Evolutionary conservation across 202 grass and related monocot genomes (phyloP), one percentile per base, ranked within the genome.

Genomic region (Alloteropsis angusta): DNA sequence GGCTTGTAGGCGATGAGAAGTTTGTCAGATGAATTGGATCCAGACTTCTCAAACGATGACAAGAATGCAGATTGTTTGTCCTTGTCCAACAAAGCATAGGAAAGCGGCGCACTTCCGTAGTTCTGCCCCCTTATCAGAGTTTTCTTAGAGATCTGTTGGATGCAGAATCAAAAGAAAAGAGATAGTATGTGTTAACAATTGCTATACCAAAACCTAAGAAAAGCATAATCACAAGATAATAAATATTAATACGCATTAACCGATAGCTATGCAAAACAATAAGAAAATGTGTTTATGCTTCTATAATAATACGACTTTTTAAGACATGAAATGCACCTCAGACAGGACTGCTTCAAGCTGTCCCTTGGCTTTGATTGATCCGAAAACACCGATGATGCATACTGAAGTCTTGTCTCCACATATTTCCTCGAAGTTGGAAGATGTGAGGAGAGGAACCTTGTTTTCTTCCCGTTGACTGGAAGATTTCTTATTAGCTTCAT

Each of bases 61-160:
- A 96, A 45, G 75, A 99, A 88, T 6, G 83, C 21, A 2, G 78
- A 84, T 32, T 99, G 88, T 76, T 87, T 99, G 71, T 74, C 82
- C 55, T 66, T 82, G 70, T 99, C 92, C 83, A 95, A 63, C 78
- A 99, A 73, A 18, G 67, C 61, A 12, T 91, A 99, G 4, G 75
- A 46, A 5, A 95, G 45, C n/a, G n/a, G n/a, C 28, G 90, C 73
- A 16, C 75, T 85, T 21, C 44, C 77, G 9, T 71, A 84, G 59
- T 68, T 84, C 68, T 84, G 90, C 5, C 86, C 67, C 53, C 96
- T 93, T 28, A 91, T 76, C 50, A 99, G 38, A 35, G 96, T 91
- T 72, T 95, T 99, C 74, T 90, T 77, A 77, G 92, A 95, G 70
- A 99, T 81, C 96, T 99, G n/a, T n/a, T n/a, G 85, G 16, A 83